A percentile compares a stretch with the other conserved stretches of the same genome.
These are phyloP conservation scores for Xylaria curta DNA, from an alignment of 495 filamentous ascomycete genomes.

Conservation along the genomic window DNA sequence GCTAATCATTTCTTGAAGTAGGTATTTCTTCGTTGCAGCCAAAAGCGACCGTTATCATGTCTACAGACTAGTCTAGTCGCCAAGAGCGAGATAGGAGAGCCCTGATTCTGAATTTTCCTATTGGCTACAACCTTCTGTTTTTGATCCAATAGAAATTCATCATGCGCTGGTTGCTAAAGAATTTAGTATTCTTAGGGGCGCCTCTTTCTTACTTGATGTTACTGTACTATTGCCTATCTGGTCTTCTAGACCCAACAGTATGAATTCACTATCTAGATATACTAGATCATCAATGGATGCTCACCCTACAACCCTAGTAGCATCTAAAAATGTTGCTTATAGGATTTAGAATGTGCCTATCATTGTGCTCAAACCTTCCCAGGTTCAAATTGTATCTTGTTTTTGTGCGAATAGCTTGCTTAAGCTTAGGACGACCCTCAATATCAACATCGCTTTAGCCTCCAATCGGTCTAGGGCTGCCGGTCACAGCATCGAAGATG, in stretches of 20 bases:
- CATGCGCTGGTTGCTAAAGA: conserved; percentile 7
- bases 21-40: conserved; percentile 13
- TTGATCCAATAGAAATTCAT: conserved; percentile 19
- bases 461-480: background rate
- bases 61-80: background rate
- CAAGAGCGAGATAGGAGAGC: background rate
- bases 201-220: conserved; percentile 2
- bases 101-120: conserved; percentile 4
- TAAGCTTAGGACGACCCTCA: background rate
- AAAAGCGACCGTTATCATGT: background rate
- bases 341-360: background rate
- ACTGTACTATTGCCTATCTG: background rate
- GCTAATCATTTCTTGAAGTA: conserved; percentile 15
- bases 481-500: background rate
- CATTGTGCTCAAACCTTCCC: background rate
- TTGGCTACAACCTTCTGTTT: conserved; percentile 10
- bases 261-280: background rate
- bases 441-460: background rate
- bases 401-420: background rate
- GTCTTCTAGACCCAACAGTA: background rate
- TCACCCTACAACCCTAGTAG: background rate
- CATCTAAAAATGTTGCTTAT: background rate
- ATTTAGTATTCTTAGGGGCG: background rate
- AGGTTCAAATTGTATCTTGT: background rate
- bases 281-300: background rate